Conservation (phyloP, 495 filamentous ascomycete species). For the Aspergillus wentii region DNA sequence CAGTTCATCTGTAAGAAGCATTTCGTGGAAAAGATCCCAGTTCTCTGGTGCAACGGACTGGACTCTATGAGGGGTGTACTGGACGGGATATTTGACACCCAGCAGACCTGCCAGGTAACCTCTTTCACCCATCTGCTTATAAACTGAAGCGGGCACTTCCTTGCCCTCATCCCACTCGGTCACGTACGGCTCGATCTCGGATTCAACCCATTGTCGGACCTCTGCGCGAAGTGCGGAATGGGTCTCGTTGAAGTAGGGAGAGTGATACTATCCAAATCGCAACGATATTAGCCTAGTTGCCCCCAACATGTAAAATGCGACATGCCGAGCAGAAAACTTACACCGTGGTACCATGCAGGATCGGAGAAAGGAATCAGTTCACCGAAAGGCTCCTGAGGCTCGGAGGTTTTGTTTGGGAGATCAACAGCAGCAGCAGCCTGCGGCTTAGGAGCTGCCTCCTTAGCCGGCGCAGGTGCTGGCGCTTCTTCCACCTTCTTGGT, state of each 20-base stretch:
- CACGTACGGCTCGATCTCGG: constrained; percentile 84
- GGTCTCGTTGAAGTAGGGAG: constrained; percentile 90
- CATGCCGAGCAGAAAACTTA: constrained; percentile 43
- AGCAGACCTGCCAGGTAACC: constrained; percentile 90
- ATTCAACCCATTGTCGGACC: constrained; percentile 86
- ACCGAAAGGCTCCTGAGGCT: constrained; percentile 79
- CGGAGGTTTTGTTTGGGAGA: constrained; percentile 41
- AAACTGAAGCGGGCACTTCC: constrained; percentile 79
- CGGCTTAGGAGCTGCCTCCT: constrained; percentile 48
- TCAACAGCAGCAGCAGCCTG: constrained; percentile 42
- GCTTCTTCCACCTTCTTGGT: constrained; percentile 65
- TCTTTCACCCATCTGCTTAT: constrained; percentile 89
- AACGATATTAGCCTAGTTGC: background rate
- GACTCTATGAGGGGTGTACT: constrained; percentile 65
- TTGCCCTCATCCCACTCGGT: constrained; percentile 96
- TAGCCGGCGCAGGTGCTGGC: constrained; percentile 45
- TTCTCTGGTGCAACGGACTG: constrained; percentile 77
- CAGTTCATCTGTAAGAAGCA: constrained; percentile 90
- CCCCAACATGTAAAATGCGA: background rate
- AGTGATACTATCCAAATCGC: constrained; percentile 65
- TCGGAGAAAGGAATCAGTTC: constrained; percentile 87
- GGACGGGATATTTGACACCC: constrained; percentile 68
- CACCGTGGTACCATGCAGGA: constrained; percentile 93
- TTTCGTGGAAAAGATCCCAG: constrained; percentile 98
- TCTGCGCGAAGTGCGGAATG: constrained; percentile 87